Evolutionary conservation across 805 yeast genomes (phyloP), one percentile per base, ranked within the genome.

Genomic region (Candida golubevii): DNA sequence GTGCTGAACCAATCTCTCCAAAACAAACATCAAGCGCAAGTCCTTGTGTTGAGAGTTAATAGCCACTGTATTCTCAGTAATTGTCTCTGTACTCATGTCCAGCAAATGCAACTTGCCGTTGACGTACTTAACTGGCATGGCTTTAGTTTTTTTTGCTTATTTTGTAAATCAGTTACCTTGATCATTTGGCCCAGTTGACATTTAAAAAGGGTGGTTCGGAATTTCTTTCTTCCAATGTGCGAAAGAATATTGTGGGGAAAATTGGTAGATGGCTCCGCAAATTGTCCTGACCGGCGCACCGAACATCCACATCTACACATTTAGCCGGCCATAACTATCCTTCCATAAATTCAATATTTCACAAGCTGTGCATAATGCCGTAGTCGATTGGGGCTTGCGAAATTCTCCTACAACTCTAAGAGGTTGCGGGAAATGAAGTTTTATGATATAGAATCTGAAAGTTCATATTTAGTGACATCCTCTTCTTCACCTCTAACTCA

Each of bases 31-130:
- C 37, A 42, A 28, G 13, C 45, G 35, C 18, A 30, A 31, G 28
- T 43, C 42, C 12, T 38, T 34, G 30, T 43, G 42, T 32, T 39
- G 42, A 11, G 45, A 41, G 26, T 41, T 60, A 54, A 40, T 61
- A 55, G 51, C 49, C 31, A 52, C 49, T 8, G 55, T 47, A 42
- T 55, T 55, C 26, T 52, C 43, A 8, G 59, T 55, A 46, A 55
- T 55, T 34, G 55, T 55, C 12, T 54, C 58, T 8, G 45, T 42
- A 36, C 45, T 42, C 45, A 42, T 42, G 41, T 42, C 39, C 34
- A 36, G 33, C 36, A 42, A 31, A 18, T 30, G 39, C 38, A 42
- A 36, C 26, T 41, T 36, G 18, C 44, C 44, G 30, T 32, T 36
- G 26, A 36, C 38, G 31, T 38, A 38, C 27, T 32, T 38, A 26